Percentiles rank a stretch among this genome's conserved stretches.
These are phyloP conservation scores for Xerocomellus dryophilus DNA, from an alignment of 768 basidiomycete genomes.

Conservation along the genomic window DNA sequence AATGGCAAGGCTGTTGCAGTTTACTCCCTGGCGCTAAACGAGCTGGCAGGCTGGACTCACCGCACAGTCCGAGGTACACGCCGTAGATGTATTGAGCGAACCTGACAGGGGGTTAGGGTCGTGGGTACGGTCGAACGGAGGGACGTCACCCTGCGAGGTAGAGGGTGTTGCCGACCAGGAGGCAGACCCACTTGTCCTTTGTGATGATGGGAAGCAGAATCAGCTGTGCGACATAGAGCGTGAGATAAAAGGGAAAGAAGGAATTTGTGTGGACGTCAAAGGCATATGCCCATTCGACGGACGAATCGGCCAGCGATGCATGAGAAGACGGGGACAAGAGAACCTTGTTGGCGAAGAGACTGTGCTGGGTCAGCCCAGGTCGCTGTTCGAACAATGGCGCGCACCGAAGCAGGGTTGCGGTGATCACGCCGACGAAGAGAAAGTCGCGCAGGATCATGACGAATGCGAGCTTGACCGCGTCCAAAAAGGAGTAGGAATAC, in stretches of 20 bases:
- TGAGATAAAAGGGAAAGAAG: constrained; percentile 91
- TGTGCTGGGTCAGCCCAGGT: constrained; percentile 39
- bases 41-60: constrained; percentile 37
- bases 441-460: constrained; percentile 90
- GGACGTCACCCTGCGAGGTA: constrained; percentile 69
- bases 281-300: constrained; percentile 90
- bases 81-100: constrained; percentile 91
- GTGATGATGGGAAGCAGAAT: constrained; percentile 82
- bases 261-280: constrained; percentile 97
- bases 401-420: constrained; percentile 77
- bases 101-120: constrained; percentile 37
- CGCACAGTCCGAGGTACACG: constrained; percentile 81
- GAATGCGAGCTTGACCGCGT: constrained; percentile 62
- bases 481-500: constrained; percentile 60
- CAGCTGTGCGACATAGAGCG: constrained; percentile 85
- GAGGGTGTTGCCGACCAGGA: constrained; percentile 84
- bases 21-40: neutral
- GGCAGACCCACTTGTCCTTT: constrained; percentile 88
- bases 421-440: constrained; percentile 68
- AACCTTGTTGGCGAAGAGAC: constrained; percentile 68
- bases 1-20: constrained; percentile 77
- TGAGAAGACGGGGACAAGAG: constrained; percentile 71
- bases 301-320: constrained; percentile 63
- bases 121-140: neutral
- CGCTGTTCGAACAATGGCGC: neutral